Evolutionary conservation across 2,329 filamentous ascomycete species (phyloP).

Genomic region (Akanthomyces dipterigenus): DNA sequence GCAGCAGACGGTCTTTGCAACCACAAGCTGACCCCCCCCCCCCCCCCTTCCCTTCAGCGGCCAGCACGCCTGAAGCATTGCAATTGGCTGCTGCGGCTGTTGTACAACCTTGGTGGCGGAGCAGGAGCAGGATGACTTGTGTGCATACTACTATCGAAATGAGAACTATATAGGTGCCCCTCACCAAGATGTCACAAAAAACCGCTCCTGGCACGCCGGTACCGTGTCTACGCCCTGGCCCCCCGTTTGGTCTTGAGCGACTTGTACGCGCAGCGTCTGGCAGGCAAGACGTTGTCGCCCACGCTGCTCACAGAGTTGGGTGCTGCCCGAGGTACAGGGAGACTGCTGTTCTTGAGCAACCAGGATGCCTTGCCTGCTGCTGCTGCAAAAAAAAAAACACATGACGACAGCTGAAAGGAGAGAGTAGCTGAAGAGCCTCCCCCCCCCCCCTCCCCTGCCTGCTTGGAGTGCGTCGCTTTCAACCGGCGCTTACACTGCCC

Average conservation of each 20-base stretch:
- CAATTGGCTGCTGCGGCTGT: conserved; percentile 9
- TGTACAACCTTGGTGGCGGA: conserved; percentile 9
- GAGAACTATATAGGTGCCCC: conserved; percentile 11
- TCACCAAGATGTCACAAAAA: conserved; percentile 12
- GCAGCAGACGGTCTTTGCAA: neutral
- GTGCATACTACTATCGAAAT: conserved; percentile 11
- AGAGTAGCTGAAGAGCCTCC: neutral
- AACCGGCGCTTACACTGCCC: conserved; percentile 1
- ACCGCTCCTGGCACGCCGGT: conserved; percentile 5
- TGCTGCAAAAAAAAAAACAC: neutral
- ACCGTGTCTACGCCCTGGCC: conserved; percentile 5
- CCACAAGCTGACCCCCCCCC: neutral
- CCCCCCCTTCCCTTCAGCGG: conserved; percentile 3
- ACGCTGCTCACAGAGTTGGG: neutral
- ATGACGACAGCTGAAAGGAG: neutral
- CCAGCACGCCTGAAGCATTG: neutral
- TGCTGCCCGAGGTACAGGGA: neutral
- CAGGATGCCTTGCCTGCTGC: neutral
- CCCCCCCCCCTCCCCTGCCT: neutral
- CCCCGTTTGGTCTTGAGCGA: conserved; percentile 9
- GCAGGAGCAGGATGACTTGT: conserved; percentile 8
- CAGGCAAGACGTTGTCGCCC: conserved; percentile 3
- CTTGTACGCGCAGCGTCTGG: neutral
- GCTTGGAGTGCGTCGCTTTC: neutral
- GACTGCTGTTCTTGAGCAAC: neutral